Percentiles rank a stretch among this genome's conserved stretches.
Conservation (phyloP, 148 eudicot species). For the Dysphania ambrosioides region DNA sequence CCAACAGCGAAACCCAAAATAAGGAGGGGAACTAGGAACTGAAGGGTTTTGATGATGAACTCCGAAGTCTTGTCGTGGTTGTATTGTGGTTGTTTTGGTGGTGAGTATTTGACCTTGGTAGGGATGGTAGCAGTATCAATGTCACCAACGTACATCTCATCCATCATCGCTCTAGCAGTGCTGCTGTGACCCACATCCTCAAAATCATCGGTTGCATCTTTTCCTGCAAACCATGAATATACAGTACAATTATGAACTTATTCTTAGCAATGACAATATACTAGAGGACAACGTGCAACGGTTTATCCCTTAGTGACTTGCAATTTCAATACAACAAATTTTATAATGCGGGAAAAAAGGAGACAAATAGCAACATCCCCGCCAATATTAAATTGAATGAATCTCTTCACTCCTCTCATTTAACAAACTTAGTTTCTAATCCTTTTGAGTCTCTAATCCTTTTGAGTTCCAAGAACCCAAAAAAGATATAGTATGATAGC, state of each 20-base stretch:
- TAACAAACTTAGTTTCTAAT: too few species aligned
- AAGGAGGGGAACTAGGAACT: slow-evolving; percentile 74
- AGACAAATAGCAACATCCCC: too few species aligned
- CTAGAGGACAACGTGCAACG: background rate
- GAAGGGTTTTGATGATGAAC: slow-evolving; percentile 72
- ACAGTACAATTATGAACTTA: background rate
- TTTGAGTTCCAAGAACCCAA: too few species aligned
- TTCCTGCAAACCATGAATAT: slow-evolving; percentile 46
- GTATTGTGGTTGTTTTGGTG: slow-evolving; percentile 64
- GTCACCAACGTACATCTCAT: slow-evolving; percentile 63
- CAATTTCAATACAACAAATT: too few species aligned
- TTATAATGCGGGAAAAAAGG: too few species aligned
- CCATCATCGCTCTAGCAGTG: slow-evolving; percentile 82
- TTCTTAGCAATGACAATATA: too few species aligned
- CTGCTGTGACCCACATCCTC: slow-evolving; percentile 91
- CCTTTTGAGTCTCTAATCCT: too few species aligned
- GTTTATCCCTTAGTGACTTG: too few species aligned
- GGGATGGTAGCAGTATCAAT: slow-evolving; percentile 64
- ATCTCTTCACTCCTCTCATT: too few species aligned
- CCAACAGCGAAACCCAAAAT: slow-evolving; percentile 71
- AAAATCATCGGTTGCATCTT: slow-evolving; percentile 92
- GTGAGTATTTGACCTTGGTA: slow-evolving; percentile 45
- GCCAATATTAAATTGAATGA: too few species aligned
- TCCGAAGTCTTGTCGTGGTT: slow-evolving; percentile 67
- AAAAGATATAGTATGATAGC: too few species aligned